phyloP scores from a whole-genome alignment of 2,329 filamentous ascomycete species.

The Colletotrichum sp. region DNA sequence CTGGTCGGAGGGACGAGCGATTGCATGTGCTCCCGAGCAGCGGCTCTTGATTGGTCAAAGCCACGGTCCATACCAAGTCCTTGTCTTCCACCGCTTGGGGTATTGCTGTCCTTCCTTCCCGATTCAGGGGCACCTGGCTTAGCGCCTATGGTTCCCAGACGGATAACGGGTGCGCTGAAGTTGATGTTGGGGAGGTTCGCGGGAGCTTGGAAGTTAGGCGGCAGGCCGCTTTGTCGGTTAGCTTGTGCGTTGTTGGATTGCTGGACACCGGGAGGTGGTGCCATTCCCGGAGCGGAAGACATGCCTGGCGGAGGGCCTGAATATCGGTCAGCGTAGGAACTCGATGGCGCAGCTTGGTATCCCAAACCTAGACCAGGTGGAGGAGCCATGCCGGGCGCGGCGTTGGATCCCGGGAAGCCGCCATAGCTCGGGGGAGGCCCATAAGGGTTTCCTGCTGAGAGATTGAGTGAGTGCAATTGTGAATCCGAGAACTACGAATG shows the following conservation, averaged over 20 bases:
- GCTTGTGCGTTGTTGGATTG: slow-evolving; percentile 76
- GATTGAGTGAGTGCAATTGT: slow-evolving; percentile 21
- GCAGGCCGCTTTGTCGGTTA: slow-evolving; percentile 81
- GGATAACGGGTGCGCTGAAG: slow-evolving; percentile 95
- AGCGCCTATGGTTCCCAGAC: slow-evolving; percentile 79
- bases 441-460: slow-evolving; percentile 59
- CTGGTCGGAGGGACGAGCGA: slow-evolving; percentile 80
- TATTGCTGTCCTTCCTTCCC: slow-evolving; percentile 49
- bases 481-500: slow-evolving; percentile 17
- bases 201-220: slow-evolving; percentile 85
- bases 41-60: slow-evolving; percentile 70
- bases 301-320: slow-evolving; percentile 80
- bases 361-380: slow-evolving; percentile 82
- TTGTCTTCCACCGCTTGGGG: slow-evolving; percentile 44
- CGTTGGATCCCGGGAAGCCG: slow-evolving; percentile 66
- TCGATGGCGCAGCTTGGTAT: background rate
- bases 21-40: slow-evolving; percentile 71
- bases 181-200: slow-evolving; percentile 97
- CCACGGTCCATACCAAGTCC: slow-evolving; percentile 68
- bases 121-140: slow-evolving; percentile 56
- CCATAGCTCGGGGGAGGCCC: slow-evolving; percentile 77
- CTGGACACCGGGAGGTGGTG: slow-evolving; percentile 78
- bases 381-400: slow-evolving; percentile 73
- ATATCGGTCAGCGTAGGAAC: slow-evolving; percentile 20
- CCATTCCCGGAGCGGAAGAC: slow-evolving; percentile 80